These are phyloP conservation scores for Danielia oregonensis DNA, from an alignment of 805 yeast species.

Conservation along the genomic window DNA sequence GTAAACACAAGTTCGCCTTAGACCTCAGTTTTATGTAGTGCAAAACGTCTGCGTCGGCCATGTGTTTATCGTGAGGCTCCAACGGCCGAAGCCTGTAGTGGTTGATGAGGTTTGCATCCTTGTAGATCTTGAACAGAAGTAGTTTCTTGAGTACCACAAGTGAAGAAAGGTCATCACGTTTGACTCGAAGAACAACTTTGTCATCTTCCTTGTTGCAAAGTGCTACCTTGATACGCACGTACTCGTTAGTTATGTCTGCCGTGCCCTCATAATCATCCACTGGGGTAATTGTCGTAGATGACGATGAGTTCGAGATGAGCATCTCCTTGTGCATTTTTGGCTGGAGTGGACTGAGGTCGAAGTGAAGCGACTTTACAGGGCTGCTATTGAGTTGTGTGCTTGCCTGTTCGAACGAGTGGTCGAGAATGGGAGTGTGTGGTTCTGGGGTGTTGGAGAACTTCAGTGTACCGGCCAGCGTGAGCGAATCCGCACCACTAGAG, in stretches of 20 bases:
- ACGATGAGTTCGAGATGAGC: not conserved
- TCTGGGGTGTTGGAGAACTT: conserved; percentile 2
- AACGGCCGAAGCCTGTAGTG: conserved; percentile 21
- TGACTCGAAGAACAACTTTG: conserved; percentile 25
- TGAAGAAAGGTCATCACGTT: conserved; percentile 20
- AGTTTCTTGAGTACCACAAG: conserved; percentile 25
- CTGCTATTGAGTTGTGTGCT: not conserved
- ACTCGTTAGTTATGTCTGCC: not conserved
- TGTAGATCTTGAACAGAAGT: conserved; percentile 27
- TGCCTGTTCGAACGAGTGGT: not conserved
- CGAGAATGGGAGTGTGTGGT: conserved; percentile 9
- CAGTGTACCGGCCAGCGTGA: not conserved
- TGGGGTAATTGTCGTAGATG: not conserved
- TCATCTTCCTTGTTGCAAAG: conserved; percentile 27
- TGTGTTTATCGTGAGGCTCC: conserved; percentile 13
- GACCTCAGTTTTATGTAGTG: conserved; percentile 16
- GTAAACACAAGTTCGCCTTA: conserved; percentile 24
- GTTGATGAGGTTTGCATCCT: conserved; percentile 23
- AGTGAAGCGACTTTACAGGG: not conserved
- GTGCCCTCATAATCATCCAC: not conserved
- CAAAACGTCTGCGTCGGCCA: conserved; percentile 9
- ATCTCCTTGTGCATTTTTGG: conserved; percentile 10
- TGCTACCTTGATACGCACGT: conserved; percentile 24
- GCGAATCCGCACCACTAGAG: not conserved
- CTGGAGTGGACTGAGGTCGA: conserved; percentile 10